Percentiles rank a stretch among this genome's conserved stretches.
These are phyloP conservation scores for Oehlia diaphana DNA, from an alignment of 192 early-diverging fungal species.

Conservation along the genomic window DNA sequence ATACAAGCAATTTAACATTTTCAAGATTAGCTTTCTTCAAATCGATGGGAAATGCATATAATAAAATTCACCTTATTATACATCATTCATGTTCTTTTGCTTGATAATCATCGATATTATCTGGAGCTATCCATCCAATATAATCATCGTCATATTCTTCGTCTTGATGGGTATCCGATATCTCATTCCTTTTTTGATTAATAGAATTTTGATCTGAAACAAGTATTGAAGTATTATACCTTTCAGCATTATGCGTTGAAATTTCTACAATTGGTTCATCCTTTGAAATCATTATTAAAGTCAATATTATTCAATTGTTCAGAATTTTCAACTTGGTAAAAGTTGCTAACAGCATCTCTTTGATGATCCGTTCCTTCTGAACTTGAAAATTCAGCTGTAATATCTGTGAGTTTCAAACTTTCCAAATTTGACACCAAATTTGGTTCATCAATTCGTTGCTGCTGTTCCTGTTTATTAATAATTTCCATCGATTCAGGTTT, in stretches of 20 bases:
- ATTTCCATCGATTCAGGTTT: neutral
- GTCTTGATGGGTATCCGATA: neutral
- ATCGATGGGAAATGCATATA: neutral
- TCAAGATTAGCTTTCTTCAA: conserved; percentile 5
- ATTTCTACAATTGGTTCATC: neutral
- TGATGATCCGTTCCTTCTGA: neutral
- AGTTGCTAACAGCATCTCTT: no score
- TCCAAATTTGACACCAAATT: neutral
- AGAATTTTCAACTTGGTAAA: no score
- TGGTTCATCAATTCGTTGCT: neutral
- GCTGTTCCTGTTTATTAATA: conserved; percentile 7
- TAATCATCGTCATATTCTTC: conserved; percentile 21
- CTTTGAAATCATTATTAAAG: neutral
- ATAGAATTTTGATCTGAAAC: neutral
- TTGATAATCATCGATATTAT: conserved; percentile 20
- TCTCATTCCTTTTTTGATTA: conserved; percentile 3
- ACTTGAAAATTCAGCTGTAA: neutral
- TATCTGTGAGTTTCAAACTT: neutral
- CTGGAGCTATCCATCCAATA: conserved; percentile 29
- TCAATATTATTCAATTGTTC: neutral
- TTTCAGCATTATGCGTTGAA: neutral
- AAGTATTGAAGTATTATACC: neutral
- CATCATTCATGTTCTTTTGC: conserved; percentile 15
- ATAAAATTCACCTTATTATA: no score
- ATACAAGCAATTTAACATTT: conserved; percentile 26